Conservation (phyloP, 345 rosid species). For the Linum tenue region DNA sequence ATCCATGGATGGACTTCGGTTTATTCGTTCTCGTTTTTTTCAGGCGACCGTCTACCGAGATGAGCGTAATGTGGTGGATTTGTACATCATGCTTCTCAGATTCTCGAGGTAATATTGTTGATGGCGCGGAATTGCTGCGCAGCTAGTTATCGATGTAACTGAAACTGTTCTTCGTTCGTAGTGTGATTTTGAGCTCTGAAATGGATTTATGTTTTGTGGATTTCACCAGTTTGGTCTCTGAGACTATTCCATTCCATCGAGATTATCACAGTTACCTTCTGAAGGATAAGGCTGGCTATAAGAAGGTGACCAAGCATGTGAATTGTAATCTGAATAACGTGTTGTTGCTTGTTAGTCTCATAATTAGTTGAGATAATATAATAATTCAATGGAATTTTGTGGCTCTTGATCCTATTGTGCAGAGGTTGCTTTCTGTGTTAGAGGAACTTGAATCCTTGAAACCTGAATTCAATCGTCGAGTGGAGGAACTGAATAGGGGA, state of each 20-base stretch:
- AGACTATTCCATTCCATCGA: slow-evolving; percentile 84
- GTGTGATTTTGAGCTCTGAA: slow-evolving; percentile 2
- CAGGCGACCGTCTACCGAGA: slow-evolving; percentile 76
- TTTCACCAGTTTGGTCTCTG: slow-evolving; percentile 70
- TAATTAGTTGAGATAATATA: neutral
- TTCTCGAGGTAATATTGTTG: slow-evolving; percentile 53
- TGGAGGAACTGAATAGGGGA: slow-evolving; percentile 42
- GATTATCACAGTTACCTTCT: slow-evolving; percentile 52
- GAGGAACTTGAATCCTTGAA: slow-evolving; percentile 76
- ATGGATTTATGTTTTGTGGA: neutral
- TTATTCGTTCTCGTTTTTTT: slow-evolving; percentile 5
- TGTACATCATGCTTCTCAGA: slow-evolving; percentile 82
- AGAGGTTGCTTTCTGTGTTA: slow-evolving; percentile 59
- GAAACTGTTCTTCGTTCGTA: neutral
- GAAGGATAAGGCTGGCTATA: slow-evolving; percentile 49
- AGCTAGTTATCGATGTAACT: neutral
- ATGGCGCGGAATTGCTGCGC: slow-evolving; percentile 3
- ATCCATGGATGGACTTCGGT: neutral
- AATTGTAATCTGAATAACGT: too few species aligned
- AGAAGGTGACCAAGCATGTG: slow-evolving; percentile 44
- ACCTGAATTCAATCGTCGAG: slow-evolving; percentile 50
- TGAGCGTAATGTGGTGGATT: slow-evolving; percentile 81
- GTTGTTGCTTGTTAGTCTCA: neutral
- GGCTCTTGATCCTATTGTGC: slow-evolving; percentile 15
- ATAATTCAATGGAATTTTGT: slow-evolving; percentile 2